These are phyloP conservation scores for Beauveria asiatica DNA, from an alignment of 2,329 filamentous ascomycete species.

Conservation along the genomic window DNA sequence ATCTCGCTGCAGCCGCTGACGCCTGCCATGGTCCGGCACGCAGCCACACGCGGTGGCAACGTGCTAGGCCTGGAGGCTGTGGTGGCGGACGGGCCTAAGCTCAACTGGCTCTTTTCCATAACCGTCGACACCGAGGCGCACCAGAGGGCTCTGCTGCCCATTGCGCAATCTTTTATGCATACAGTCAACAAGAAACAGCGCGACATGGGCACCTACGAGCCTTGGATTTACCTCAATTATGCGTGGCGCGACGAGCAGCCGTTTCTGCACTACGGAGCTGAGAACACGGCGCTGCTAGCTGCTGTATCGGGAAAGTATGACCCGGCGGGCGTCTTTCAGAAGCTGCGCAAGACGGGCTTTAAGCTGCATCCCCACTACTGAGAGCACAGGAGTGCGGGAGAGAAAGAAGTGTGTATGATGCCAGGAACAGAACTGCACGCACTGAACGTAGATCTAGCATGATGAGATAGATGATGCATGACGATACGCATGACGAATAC, in stretches of 20 bases:
- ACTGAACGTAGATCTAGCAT: neutral
- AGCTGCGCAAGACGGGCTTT: constrained; percentile 22
- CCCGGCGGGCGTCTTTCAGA: constrained; percentile 26
- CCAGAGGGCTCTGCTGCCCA: constrained; percentile 23
- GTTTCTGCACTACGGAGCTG: constrained; percentile 27
- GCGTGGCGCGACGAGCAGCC: constrained; percentile 30
- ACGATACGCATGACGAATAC: neutral
- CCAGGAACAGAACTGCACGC: no score
- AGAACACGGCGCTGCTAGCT: constrained; percentile 24
- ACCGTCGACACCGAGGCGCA: constrained; percentile 30
- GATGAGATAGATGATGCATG: neutral
- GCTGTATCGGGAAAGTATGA: constrained; percentile 25
- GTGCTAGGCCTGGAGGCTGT: constrained; percentile 24
- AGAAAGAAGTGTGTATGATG: no score
- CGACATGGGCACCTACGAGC: constrained; percentile 21
- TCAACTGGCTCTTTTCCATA: constrained; percentile 29
- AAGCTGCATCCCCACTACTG: constrained; percentile 14
- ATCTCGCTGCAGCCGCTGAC: constrained; percentile 27
- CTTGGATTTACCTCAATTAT: constrained; percentile 37
- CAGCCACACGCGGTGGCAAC: constrained; percentile 21
- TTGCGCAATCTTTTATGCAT: constrained; percentile 19
- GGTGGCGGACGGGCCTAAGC: constrained; percentile 27
- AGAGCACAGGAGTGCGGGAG: no score
- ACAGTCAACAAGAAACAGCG: constrained; percentile 20
- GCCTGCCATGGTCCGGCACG: constrained; percentile 19